phyloP scores from a whole-genome alignment of 2,329 filamentous ascomycete species.

The Aspergillus puulaauensis region DNA sequence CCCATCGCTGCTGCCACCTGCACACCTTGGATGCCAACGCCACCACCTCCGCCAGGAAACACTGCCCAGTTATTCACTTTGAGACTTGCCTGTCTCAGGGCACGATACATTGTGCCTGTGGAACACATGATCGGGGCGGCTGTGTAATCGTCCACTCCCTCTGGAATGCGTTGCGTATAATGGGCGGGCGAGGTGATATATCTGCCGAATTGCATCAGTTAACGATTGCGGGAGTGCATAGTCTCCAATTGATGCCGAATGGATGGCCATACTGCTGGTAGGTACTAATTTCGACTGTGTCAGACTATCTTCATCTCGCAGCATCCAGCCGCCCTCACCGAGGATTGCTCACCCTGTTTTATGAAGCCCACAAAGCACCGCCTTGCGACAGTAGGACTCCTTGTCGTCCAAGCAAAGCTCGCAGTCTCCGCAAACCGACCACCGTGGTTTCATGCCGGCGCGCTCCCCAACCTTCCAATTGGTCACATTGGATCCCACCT shows the following conservation, averaged over 20 bases:
- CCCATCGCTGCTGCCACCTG: slow-evolving; percentile 57
- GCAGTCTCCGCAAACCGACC: slow-evolving; percentile 53
- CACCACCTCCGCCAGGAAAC: slow-evolving; percentile 47
- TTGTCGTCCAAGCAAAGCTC: slow-evolving; percentile 52
- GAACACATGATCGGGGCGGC: slow-evolving; percentile 63
- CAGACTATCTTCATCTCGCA: background rate
- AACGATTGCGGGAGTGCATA: too few relatives aligned
- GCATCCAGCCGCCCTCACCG: background rate
- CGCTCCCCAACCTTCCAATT: slow-evolving; percentile 55
- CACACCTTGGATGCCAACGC: slow-evolving; percentile 59
- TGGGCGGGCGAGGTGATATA: slow-evolving; percentile 53
- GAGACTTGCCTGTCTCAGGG: slow-evolving; percentile 52
- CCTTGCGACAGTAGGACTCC: slow-evolving; percentile 48
- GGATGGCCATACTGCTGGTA: slow-evolving; percentile 55
- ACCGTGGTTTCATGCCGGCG: slow-evolving; percentile 53
- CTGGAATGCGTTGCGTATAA: slow-evolving; percentile 56
- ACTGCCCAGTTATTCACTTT: slow-evolving; percentile 53
- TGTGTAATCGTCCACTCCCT: slow-evolving; percentile 53
- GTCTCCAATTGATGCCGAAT: too few relatives aligned
- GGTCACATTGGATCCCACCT: slow-evolving; percentile 54
- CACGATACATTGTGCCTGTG: slow-evolving; percentile 58
- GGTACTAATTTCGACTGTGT: slow-evolving; percentile 30
- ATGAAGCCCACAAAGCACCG: slow-evolving; percentile 40
- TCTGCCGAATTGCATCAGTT: too few relatives aligned
- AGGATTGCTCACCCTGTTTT: slow-evolving; percentile 34